Evolutionary conservation across 768 basidiomycete genomes (phyloP), one percentile per base, ranked within the genome.

Genomic region (Cystobasidium ongulense): DNA sequence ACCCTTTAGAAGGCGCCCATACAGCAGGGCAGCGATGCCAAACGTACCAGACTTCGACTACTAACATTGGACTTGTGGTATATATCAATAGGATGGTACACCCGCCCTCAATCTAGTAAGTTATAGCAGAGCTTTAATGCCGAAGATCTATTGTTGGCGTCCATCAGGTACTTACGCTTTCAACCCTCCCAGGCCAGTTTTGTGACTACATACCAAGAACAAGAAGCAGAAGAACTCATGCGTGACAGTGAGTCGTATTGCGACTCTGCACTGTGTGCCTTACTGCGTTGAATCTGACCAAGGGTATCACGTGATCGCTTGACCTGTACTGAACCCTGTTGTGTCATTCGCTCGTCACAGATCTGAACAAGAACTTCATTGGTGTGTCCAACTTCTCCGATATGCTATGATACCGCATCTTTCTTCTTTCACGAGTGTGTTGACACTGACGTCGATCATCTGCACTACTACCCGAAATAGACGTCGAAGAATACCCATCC

Each of bases 171-270:
- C 21, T 13, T 25, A 11, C 25, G 7, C 57, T 8, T 38, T 25
- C 3, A 25, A 27, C 10, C 35, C 21, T 15, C 29, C 4, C 15
- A 61, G 31, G 57, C 29, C 57, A 61, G 57, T n/a, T 61, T 61
- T 25, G 57, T 38, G 52, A 78, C 76, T 1, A 80, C 76, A 5
- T 80, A 74, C 50, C 74, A 75, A 72, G 78, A 80, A 63, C 66
- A 66, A 25, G 78, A 78, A 31, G 77, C 77, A 0, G 76, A 78
- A 63, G 53, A 78, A 66, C 73, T 80, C 15, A 80, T 80, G 79
- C 18, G 70, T 0, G 64, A 76, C 36, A 74, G 66, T 53, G 5
- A 65, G 63, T 65, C 3, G 17, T 18, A 29, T 39, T 7, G 29
- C 74, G n/a, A n/a, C 76, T 31, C 43, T 74, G 67, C 63, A 72